These are phyloP conservation scores for Pisolithus tinctorius DNA, from an alignment of 768 basidiomycete species.

Conservation along the genomic window DNA sequence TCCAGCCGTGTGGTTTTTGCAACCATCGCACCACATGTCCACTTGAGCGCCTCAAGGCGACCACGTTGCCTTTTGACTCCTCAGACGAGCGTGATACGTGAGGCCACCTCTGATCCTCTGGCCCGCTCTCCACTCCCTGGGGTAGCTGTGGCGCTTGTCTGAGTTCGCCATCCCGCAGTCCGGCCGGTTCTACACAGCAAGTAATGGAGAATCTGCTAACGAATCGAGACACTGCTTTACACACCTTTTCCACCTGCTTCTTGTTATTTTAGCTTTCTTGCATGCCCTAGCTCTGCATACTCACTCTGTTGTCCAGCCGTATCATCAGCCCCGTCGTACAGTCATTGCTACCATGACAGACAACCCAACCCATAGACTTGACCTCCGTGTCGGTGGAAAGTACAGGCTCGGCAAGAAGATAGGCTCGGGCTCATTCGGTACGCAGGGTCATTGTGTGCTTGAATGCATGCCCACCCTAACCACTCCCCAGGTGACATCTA, in stretches of 20 bases:
- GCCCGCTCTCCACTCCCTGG: conserved; percentile 2
- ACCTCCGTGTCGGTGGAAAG: conserved; percentile 88
- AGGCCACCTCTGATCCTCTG: conserved; percentile 1
- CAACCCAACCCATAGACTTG: conserved; percentile 61
- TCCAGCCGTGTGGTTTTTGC: neutral
- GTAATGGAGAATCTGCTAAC: conserved; percentile 24
- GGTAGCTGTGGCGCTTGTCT: neutral
- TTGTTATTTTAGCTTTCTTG: conserved; percentile 15
- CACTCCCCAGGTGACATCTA: conserved; percentile 82
- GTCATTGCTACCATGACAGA: conserved; percentile 57
- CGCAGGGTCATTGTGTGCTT: conserved; percentile 23
- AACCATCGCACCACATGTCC: conserved; percentile 8
- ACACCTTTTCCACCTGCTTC: conserved; percentile 24
- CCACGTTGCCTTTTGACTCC: conserved; percentile 19
- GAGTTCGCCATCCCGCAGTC: neutral
- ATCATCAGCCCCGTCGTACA: conserved; percentile 5
- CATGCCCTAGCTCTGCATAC: conserved; percentile 9
- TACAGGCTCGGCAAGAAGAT: conserved; percentile 99
- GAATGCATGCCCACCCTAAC: conserved; percentile 5
- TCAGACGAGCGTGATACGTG: conserved; percentile 3
- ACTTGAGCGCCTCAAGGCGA: conserved; percentile 20
- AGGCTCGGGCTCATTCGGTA: conserved; percentile 96
- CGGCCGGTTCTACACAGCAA: conserved; percentile 2
- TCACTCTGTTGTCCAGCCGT: conserved; percentile 5
- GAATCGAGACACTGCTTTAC: conserved; percentile 26